phyloP scores from a whole-genome alignment of 2,329 filamentous ascomycete species.

The Hypocrella siamensis region DNA sequence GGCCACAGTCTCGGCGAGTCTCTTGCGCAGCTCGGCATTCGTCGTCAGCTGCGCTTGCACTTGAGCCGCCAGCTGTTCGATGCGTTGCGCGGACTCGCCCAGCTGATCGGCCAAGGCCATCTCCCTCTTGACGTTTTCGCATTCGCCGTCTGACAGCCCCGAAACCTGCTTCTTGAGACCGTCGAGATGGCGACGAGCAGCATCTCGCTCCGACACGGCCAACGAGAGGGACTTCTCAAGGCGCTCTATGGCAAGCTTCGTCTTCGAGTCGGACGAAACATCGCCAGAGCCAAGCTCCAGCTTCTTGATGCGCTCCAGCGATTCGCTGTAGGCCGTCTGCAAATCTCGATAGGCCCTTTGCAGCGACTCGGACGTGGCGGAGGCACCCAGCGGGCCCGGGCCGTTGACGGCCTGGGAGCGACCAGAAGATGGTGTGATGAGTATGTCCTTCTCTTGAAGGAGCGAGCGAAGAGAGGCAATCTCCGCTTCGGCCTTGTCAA shows the following conservation, averaged over 20 bases:
- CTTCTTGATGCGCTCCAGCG: slow-evolving; percentile 49
- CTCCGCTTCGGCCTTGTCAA: slow-evolving; percentile 89
- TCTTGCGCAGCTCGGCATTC: slow-evolving; percentile 59
- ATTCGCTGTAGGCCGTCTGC: slow-evolving; percentile 52
- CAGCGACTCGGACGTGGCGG: slow-evolving; percentile 54
- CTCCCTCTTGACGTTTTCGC: slow-evolving; percentile 41
- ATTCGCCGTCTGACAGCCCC: slow-evolving; percentile 38
- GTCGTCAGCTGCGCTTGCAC: slow-evolving; percentile 67
- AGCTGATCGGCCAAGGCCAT: slow-evolving; percentile 53
- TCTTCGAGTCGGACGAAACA: slow-evolving; percentile 35
- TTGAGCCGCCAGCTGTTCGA: slow-evolving; percentile 65
- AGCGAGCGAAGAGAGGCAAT: slow-evolving; percentile 68
- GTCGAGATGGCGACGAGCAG: slow-evolving; percentile 49
- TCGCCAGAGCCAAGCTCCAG: slow-evolving; percentile 35
- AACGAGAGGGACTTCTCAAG: slow-evolving; percentile 54
- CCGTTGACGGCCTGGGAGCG: slow-evolving; percentile 22
- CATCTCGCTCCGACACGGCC: slow-evolving; percentile 56
- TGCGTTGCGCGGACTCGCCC: slow-evolving; percentile 54
- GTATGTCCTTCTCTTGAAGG: slow-evolving; percentile 69
- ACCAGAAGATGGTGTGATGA: slow-evolving; percentile 46
- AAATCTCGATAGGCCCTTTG: slow-evolving; percentile 61
- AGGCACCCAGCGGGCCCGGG: slow-evolving; percentile 10
- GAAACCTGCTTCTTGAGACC: slow-evolving; percentile 47
- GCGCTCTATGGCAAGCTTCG: slow-evolving; percentile 44
- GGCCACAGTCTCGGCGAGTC: slow-evolving; percentile 63